These are phyloP conservation scores for Tetrapisispora iriomotensis DNA, from an alignment of 805 yeast species.

Conservation along the genomic window DNA sequence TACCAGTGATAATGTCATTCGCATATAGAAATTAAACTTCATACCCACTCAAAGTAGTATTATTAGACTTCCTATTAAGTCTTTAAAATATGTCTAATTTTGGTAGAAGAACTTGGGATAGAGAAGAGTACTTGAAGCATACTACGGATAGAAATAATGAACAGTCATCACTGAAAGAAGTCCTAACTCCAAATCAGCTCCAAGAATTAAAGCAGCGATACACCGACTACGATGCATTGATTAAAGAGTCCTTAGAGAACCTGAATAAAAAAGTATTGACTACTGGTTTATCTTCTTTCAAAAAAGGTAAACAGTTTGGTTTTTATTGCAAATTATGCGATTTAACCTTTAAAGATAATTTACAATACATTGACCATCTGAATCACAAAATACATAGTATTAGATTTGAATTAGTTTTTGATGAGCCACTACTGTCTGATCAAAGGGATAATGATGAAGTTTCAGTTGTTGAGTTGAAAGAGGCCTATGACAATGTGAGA, in stretches of 20 bases:
- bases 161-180: slow-evolving; percentile 8
- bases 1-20: no score
- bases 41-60: no score
- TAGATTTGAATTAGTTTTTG: slow-evolving; percentile 30
- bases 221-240: slow-evolving; percentile 16
- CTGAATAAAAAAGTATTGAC: slow-evolving; percentile 29
- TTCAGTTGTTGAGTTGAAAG: slow-evolving; percentile 40
- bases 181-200: slow-evolving; percentile 10
- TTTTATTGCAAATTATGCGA: slow-evolving; percentile 78
- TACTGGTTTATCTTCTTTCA: slow-evolving; percentile 25
- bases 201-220: slow-evolving; percentile 12
- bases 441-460: slow-evolving; percentile 33
- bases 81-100: slow-evolving; percentile 28
- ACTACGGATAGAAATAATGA: slow-evolving; percentile 30
- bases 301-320: slow-evolving; percentile 59
- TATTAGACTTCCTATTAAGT: no score
- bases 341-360: slow-evolving; percentile 70
- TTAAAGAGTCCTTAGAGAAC: slow-evolving; percentile 21
- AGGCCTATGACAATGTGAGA: slow-evolving; percentile 31
- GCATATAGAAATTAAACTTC: no score
- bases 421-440: slow-evolving; percentile 24
- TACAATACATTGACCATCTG: slow-evolving; percentile 75
- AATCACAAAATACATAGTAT: slow-evolving; percentile 60
- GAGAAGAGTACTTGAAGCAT: slow-evolving; percentile 47
- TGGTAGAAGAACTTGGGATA: slow-evolving; percentile 70